A percentile compares a stretch with the other conserved stretches of the same genome.
Evolutionary conservation across 805 yeast genomes (phyloP).

Genomic region (Ogataea kodamae): DNA sequence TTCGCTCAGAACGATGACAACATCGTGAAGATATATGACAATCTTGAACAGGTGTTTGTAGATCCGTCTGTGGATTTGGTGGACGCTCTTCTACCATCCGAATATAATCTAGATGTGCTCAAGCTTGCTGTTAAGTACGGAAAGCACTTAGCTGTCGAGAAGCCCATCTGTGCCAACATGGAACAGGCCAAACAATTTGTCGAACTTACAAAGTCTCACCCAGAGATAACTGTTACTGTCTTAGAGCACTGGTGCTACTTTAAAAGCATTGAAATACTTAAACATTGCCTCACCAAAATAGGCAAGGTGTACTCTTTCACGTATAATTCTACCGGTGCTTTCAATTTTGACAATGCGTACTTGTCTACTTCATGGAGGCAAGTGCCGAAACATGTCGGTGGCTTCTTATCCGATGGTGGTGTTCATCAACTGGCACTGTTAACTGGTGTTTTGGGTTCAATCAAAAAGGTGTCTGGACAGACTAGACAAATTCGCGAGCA

Average conservation of each 20-base stretch:
- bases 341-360: slow-evolving; percentile 57
- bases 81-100: slow-evolving; percentile 89
- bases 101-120: slow-evolving; percentile 66
- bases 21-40: slow-evolving; percentile 50
- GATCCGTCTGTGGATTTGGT: slow-evolving; percentile 70
- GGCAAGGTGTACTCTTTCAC: slow-evolving; percentile 72
- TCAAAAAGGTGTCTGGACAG: slow-evolving; percentile 66
- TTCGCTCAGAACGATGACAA: slow-evolving; percentile 68
- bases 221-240: slow-evolving; percentile 61
- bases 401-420: slow-evolving; percentile 91
- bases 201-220: slow-evolving; percentile 53
- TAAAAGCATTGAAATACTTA: slow-evolving; percentile 53
- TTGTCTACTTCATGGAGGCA: slow-evolving; percentile 79
- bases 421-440: slow-evolving; percentile 90
- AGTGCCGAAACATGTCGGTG: slow-evolving; percentile 90
- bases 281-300: slow-evolving; percentile 60
- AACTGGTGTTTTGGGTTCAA: slow-evolving; percentile 76
- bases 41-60: slow-evolving; percentile 59
- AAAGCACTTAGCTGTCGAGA: slow-evolving; percentile 81
- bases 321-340: slow-evolving; percentile 72
- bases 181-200: slow-evolving; percentile 81
- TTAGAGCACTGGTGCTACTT: slow-evolving; percentile 86
- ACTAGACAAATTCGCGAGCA: slow-evolving; percentile 73
- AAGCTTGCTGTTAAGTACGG: slow-evolving; percentile 65
- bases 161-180: slow-evolving; percentile 87